Evolutionary conservation across 306 rosid species (phyloP).

Genomic region (Vigna hirtella): DNA sequence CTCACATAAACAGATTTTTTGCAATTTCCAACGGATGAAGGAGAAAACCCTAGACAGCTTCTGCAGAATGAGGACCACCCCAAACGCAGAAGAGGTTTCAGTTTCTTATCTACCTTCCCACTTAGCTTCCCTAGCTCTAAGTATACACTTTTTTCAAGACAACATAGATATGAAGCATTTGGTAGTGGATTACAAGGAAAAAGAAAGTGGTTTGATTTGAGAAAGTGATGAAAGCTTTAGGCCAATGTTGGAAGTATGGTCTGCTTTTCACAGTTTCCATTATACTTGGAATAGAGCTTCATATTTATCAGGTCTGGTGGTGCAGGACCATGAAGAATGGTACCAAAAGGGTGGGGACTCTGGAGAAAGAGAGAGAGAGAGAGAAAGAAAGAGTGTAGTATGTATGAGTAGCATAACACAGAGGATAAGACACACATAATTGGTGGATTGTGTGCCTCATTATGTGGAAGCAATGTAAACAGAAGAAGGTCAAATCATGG

Average conservation of each 20-base stretch:
- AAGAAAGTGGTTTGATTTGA: constrained; percentile 13
- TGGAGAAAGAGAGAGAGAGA: constrained; percentile 13
- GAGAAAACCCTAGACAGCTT: constrained; percentile 40
- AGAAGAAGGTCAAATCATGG: constrained; percentile 43
- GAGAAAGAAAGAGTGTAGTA: background rate
- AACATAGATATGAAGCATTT: background rate
- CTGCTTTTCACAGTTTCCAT: constrained; percentile 22
- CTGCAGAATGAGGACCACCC: constrained; percentile 39
- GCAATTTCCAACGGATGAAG: background rate
- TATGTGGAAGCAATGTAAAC: constrained; percentile 51
- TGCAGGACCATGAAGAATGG: constrained; percentile 19
- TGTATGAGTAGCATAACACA: constrained; percentile 24
- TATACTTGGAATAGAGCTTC: background rate
- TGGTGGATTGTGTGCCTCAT: constrained; percentile 56
- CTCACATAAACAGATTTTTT: constrained; percentile 25
- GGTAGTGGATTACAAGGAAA: background rate
- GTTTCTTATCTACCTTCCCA: constrained; percentile 29
- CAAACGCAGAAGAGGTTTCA: constrained; percentile 24
- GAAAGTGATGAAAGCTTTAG: background rate
- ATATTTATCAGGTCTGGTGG: constrained; percentile 36
- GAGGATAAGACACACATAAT: constrained; percentile 47
- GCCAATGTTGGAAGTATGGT: background rate
- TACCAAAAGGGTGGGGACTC: constrained; percentile 12
- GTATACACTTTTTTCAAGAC: constrained; percentile 13
- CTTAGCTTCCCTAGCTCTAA: background rate